phyloP scores from a whole-genome alignment of 1,139 yeast genomes.

The Tardiomyces depauwii region DNA sequence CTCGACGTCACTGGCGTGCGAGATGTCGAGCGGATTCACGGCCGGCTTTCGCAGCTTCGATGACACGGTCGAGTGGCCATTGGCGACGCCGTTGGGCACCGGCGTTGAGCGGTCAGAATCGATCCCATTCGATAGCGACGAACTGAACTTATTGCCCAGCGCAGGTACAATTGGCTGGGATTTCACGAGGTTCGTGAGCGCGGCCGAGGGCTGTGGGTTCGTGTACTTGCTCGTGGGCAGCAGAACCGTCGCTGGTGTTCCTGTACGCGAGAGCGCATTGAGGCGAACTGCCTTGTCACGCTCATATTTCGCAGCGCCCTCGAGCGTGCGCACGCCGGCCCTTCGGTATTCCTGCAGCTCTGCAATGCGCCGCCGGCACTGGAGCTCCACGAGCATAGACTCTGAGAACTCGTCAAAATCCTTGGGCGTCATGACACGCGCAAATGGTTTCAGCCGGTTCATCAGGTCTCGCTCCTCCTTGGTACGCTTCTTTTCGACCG shows the following conservation, averaged over 20 bases:
- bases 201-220: constrained; percentile 3
- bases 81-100: constrained; percentile 4
- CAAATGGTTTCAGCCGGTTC: constrained; percentile 67
- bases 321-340: constrained; percentile 76
- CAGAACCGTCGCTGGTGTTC: constrained; percentile 5
- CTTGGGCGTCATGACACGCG: constrained; percentile 64
- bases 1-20: constrained; percentile 75
- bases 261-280: constrained; percentile 16
- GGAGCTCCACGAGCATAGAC: constrained; percentile 67
- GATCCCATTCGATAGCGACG: constrained; percentile 2
- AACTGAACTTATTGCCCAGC: constrained; percentile 1
- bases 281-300: constrained; percentile 56
- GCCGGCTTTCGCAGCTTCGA: constrained; percentile 19
- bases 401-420: constrained; percentile 69
- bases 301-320: constrained; percentile 77
- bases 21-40: constrained; percentile 44
- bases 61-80: constrained; percentile 8
- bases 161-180: neutral
- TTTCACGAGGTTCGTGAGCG: neutral
- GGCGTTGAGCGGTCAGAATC: neutral
- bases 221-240: constrained; percentile 4
- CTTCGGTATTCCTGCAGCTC: constrained; percentile 91
- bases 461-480: constrained; percentile 83
- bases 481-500: constrained; percentile 65
- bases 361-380: constrained; percentile 68